Evolutionary conservation across 768 basidiomycete genomes (phyloP), one percentile per base, ranked within the genome.

Genomic region (Leccinum ochraceum): DNA sequence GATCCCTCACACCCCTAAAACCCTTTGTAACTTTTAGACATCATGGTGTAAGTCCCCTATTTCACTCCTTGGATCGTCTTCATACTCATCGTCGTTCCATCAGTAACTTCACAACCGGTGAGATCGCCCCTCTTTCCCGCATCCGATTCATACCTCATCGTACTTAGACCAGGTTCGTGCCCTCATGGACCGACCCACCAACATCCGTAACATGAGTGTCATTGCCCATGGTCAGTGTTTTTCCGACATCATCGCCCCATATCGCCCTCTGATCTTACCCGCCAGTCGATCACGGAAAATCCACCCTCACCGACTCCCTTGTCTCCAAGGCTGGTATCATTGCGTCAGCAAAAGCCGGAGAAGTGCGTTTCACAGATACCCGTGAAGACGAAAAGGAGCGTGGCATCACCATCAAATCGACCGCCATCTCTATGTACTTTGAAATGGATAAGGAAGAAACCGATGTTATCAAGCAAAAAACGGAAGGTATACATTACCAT

Each of bases 301-400:
- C 97, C 59, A 99, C 97, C 69, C 88, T 99, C 68, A 98, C 97
- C 67, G 97, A 99, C 78, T 98, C 96, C 46, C 84, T 99, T 50
- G 95, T 99, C 74, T 95, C 96, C 66, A 98, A 98, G 83, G 97
- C 97, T 64, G 97, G 97, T 85, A 99, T 99, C 76, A 98, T 99
- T 69, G 96, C 97, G 63, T 79, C 82, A 48, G 81, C 93, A 72
- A 96, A 97, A 76, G 94, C 97, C 61, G 97, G 97, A 74, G 94
- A 97, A 61, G 83, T 92, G 86, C 93, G 96, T 62, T 98, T 95
- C 76, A 98, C 94, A 58, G 95, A 98, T 78, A 98, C 97, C 61
- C 85, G 96, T 81, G 86, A 90, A 10, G 97, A 99, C 74, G 97
- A 99, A 83, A 98, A 96, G 75, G 96, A 98, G 76, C 95, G 96